phyloP scores from a whole-genome alignment of 1,284 basidiomycete genomes.

The Fomes fomentarius region DNA sequence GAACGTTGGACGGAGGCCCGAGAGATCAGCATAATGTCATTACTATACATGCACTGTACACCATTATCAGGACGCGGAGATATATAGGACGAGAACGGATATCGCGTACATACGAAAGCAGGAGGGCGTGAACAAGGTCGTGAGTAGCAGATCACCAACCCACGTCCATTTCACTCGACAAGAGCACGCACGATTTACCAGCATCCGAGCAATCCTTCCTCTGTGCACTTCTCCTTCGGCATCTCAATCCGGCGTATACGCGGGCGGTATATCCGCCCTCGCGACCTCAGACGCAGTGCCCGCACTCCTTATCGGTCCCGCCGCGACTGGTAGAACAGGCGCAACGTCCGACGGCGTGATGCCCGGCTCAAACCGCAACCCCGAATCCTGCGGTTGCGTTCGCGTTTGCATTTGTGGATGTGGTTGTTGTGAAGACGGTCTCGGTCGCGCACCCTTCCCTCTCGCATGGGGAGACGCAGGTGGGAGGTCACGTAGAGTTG shows the following conservation, averaged over 20 bases:
- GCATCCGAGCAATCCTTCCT: too few relatives aligned
- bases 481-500: constrained; percentile 2
- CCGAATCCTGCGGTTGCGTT: constrained; percentile 6
- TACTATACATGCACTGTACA: too few relatives aligned
- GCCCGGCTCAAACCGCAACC: constrained; percentile 15
- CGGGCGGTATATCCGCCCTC: constrained; percentile 17
- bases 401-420: neutral
- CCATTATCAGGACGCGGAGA: too few relatives aligned
- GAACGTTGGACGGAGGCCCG: too few relatives aligned
- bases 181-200: too few relatives aligned
- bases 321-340: constrained; percentile 9
- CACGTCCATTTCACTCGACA: too few relatives aligned
- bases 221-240: too few relatives aligned
- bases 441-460: neutral
- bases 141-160: too few relatives aligned
- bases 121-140: too few relatives aligned
- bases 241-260: constrained; percentile 15
- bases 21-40: too few relatives aligned
- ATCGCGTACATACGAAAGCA: too few relatives aligned
- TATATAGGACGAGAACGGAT: too few relatives aligned
- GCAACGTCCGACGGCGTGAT: constrained; percentile 17
- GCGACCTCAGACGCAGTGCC: constrained; percentile 14
- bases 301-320: constrained; percentile 6
- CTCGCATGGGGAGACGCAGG: neutral
- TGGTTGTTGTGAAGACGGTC: neutral